Conservation (phyloP, 2,329 filamentous ascomycete genomes). For the Aurifilum marmelostoma region DNA sequence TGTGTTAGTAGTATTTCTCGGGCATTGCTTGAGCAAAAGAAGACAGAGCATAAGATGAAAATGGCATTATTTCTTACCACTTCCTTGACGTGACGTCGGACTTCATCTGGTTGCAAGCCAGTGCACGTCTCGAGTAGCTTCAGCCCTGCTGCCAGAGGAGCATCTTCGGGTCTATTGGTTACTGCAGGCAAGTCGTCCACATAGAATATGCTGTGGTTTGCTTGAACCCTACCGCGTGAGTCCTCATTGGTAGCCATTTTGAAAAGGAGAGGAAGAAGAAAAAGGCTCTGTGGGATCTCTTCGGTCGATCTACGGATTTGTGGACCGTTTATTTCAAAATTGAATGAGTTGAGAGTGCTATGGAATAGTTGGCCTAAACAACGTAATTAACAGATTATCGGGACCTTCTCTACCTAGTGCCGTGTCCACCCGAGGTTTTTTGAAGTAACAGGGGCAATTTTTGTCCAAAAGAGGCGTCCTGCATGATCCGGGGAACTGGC, state of each 20-base stretch:
- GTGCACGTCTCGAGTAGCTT: constrained; percentile 29
- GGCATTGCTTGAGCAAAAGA: not conserved
- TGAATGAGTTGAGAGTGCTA: not conserved
- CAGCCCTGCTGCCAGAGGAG: not conserved
- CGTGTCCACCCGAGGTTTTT: not conserved
- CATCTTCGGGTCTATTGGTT: not conserved
- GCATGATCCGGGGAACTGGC: not conserved
- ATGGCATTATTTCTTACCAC: constrained; percentile 28
- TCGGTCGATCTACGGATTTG: too few relatives aligned
- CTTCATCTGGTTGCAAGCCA: constrained; percentile 31
- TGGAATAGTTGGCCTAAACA: too few relatives aligned
- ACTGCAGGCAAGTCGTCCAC: not conserved
- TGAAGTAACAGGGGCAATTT: not conserved
- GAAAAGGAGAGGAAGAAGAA: too few relatives aligned
- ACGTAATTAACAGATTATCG: not conserved
- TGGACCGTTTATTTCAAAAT: too few relatives aligned
- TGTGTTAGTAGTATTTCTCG: not conserved
- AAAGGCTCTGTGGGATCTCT: too few relatives aligned
- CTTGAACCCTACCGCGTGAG: not conserved
- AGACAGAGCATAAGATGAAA: too few relatives aligned
- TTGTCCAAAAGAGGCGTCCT: not conserved
- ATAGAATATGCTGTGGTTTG: not conserved
- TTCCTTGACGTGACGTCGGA: constrained; percentile 31
- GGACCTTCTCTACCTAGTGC: not conserved
- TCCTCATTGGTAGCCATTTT: not conserved